Evolutionary conservation across 2,329 filamentous ascomycete species (phyloP).

Genomic region (Trichoderma pleuroti): DNA sequence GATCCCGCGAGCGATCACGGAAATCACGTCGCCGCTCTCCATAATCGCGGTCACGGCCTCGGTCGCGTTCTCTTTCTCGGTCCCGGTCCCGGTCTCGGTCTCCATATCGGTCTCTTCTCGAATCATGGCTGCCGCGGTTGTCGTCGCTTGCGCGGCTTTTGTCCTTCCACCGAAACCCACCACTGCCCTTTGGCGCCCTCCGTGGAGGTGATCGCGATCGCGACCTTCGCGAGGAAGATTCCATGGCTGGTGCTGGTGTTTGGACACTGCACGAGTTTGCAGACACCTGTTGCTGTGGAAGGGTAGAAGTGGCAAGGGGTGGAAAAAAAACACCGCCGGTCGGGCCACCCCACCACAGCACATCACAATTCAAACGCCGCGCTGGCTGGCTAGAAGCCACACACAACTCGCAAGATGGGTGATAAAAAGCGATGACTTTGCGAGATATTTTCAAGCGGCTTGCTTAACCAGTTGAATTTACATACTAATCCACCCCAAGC

Average conservation of each 20-base stretch:
- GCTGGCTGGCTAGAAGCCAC: too few relatives aligned
- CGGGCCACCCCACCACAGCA: too few relatives aligned
- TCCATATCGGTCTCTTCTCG: slow-evolving; percentile 31
- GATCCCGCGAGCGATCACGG: slow-evolving; percentile 38
- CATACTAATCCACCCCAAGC: too few relatives aligned
- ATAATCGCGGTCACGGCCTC: slow-evolving; percentile 21
- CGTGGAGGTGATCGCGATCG: slow-evolving; percentile 29
- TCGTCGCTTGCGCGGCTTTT: slow-evolving; percentile 49
- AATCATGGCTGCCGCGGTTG: slow-evolving; percentile 36
- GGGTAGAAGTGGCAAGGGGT: too few relatives aligned
- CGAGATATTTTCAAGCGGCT: too few relatives aligned
- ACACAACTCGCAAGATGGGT: too few relatives aligned
- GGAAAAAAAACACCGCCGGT: too few relatives aligned
- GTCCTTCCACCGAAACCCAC: slow-evolving; percentile 59
- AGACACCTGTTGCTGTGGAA: neutral
- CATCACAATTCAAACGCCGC: too few relatives aligned
- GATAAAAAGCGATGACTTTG: too few relatives aligned
- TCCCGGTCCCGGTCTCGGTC: slow-evolving; percentile 24
- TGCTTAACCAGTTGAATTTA: too few relatives aligned
- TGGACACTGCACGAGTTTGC: neutral
- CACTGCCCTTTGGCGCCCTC: slow-evolving; percentile 24
- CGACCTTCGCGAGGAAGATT: slow-evolving; percentile 23
- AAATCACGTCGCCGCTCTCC: slow-evolving; percentile 43
- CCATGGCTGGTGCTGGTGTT: slow-evolving; percentile 22
- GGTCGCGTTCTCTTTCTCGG: neutral